Evolutionary conservation across 2,329 filamentous ascomycete species (phyloP).

Genomic region (Cadophora gregata): DNA sequence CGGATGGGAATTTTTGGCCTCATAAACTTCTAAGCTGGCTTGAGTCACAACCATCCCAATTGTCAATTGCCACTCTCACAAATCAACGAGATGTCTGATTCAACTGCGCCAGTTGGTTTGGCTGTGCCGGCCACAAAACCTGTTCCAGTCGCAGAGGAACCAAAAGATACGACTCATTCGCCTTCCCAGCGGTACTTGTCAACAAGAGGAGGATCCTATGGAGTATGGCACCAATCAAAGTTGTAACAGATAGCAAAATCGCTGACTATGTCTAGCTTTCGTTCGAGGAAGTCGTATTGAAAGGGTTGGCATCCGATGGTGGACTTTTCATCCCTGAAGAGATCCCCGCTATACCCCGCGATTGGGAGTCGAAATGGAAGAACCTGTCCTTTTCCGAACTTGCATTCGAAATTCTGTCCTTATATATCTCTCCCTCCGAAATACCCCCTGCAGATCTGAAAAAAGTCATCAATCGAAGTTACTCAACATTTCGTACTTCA

Average conservation of each 20-base stretch:
- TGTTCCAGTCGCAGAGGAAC: slow-evolving; percentile 28
- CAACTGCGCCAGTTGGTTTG: slow-evolving; percentile 32
- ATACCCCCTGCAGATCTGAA: slow-evolving; percentile 82
- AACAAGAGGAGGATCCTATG: slow-evolving; percentile 66
- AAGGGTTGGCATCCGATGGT: slow-evolving; percentile 22
- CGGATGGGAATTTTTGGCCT: background rate
- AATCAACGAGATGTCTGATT: slow-evolving; percentile 29
- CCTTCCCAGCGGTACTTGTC: slow-evolving; percentile 66
- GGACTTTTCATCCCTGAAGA: slow-evolving; percentile 27
- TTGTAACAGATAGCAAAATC: slow-evolving; percentile 51
- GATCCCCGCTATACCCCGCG: slow-evolving; percentile 68
- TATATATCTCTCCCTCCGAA: slow-evolving; percentile 85
- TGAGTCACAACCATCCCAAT: background rate
- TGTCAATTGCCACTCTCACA: slow-evolving; percentile 2
- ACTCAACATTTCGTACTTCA: slow-evolving; percentile 83
- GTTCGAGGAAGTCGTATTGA: slow-evolving; percentile 74
- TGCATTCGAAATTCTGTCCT: slow-evolving; percentile 82
- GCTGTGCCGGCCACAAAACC: slow-evolving; percentile 35
- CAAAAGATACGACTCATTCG: slow-evolving; percentile 45
- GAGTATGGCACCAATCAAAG: slow-evolving; percentile 51
- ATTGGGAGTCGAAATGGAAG: slow-evolving; percentile 75
- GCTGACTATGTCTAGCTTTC: slow-evolving; percentile 72
- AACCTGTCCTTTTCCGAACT: slow-evolving; percentile 81
- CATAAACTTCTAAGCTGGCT: background rate
- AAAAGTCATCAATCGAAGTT: slow-evolving; percentile 82